Base-by-base conservation (phyloP, 2,329 filamentous ascomycete species). In the Exophiala sp. region DNA sequence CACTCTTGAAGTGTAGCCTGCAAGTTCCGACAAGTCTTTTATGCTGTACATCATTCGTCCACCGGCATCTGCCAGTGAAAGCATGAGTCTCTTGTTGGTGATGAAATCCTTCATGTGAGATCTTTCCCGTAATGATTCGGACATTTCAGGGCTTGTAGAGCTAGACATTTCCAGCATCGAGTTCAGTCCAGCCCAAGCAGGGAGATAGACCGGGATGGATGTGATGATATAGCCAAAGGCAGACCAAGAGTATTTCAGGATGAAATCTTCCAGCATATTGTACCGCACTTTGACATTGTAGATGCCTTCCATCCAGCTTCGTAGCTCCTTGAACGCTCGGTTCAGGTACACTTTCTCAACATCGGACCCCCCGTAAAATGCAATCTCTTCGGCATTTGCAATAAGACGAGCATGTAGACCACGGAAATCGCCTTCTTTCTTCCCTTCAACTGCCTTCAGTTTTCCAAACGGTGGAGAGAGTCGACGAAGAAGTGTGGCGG, bases 1-100 rank as follows among this genome's bases (percentile, higher is more conserved):
- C 10, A 99, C 91, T 41, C 94, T 85, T 54, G 90, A 96, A 0
- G 94, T 99, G 74, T 97, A 95, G 18, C 94, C 94, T 4, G 94
- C 94, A 33, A 99, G 78, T 69, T 99, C 94, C 1, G 91, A 91
- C 34, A 99, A 82, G 67, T 99, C 95, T 73, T 99, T 99, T 77
- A 99, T 95, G 58, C 89, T 94, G 76, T 99, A 99, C 94, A 99
- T 99, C 90, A 99, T 96, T 43, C 94, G 83, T 21, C 92, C 92
- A 55, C 94, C 94, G 1, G 94, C 94, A 71, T 99, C 94, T 8
- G 94, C 94, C 35, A 99, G 81, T 12, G 92, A 97, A 32, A 99
- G 81, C 94, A 99, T 97, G 36, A 99, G 85, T 3, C 94, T 85
- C 72, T 99, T 97, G 75, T 99, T 99, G 10, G 94, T 99, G 72